Evolutionary conservation across 2,329 filamentous ascomycete genomes (phyloP).

Genomic region (Lasiodiplodia sp.): DNA sequence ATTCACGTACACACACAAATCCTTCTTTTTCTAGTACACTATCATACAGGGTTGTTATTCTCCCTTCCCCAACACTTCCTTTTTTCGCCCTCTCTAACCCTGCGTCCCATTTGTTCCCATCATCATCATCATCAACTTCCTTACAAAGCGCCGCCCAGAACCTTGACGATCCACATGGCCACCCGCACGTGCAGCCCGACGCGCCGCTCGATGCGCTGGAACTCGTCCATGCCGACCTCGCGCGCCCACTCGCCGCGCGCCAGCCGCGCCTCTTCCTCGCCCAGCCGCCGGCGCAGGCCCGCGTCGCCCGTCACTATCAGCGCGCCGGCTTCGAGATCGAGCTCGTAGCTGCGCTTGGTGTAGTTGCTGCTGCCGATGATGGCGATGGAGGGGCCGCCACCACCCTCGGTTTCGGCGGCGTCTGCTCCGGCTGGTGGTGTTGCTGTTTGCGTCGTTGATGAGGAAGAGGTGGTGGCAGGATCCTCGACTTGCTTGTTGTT

Average conservation of each 20-base stretch:
- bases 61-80: too few species aligned
- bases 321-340: slow-evolving; percentile 90
- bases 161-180: slow-evolving; percentile 91
- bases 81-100: too few species aligned
- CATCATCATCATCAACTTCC: too few species aligned
- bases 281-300: slow-evolving; percentile 74
- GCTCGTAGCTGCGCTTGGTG: slow-evolving; percentile 88
- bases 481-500: background rate
- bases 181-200: slow-evolving; percentile 85
- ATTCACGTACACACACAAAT: too few species aligned
- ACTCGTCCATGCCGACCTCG: slow-evolving; percentile 75
- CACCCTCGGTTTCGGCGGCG: slow-evolving; percentile 31
- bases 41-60: too few species aligned
- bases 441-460: slow-evolving; percentile 26
- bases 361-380: slow-evolving; percentile 95
- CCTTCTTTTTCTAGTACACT: too few species aligned
- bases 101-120: too few species aligned
- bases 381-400: slow-evolving; percentile 72
- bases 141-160: slow-evolving; percentile 85
- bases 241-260: slow-evolving; percentile 70
- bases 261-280: slow-evolving; percentile 80
- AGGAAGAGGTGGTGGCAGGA: background rate
- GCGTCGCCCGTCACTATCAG: slow-evolving; percentile 83
- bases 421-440: slow-evolving; percentile 34
- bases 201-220: slow-evolving; percentile 80